Percentiles rank a stretch among this genome's conserved stretches.
These are phyloP conservation scores for Brettanomyces nanus DNA, from an alignment of 805 yeast genomes.

Conservation along the genomic window DNA sequence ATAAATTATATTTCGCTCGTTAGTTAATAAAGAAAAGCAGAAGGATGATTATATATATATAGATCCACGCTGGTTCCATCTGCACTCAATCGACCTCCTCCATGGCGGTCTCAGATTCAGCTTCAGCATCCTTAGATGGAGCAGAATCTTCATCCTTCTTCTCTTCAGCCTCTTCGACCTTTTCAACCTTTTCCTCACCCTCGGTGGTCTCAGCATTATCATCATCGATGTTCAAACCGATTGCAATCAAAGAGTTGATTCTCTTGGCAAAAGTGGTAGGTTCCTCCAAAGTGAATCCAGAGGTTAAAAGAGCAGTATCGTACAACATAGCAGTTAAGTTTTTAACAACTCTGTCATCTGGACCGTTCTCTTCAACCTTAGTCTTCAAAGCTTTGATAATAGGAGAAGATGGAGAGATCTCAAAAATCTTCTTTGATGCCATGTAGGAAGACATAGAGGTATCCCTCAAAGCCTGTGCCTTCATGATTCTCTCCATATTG, in stretches of 20 bases:
- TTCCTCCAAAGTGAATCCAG: conserved; percentile 98
- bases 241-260: conserved; percentile 95
- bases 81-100: conserved; percentile 93
- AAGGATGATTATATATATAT: not conserved
- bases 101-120: no score
- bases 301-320: conserved; percentile 96
- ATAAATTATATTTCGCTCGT: not conserved
- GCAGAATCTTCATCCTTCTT: conserved; percentile 34
- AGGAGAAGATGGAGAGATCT: conserved; percentile 94
- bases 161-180: conserved; percentile 45
- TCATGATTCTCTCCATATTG: conserved; percentile 99
- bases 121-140: conserved; percentile 57
- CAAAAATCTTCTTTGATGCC: conserved; percentile 99
- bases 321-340: conserved; percentile 92
- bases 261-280: conserved; percentile 96
- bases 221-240: conserved; percentile 91
- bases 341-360: conserved; percentile 97
- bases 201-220: conserved; percentile 50
- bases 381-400: conserved; percentile 92
- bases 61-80: no score
- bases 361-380: conserved; percentile 96
- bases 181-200: conserved; percentile 28
- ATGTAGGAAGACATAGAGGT: conserved; percentile 98
- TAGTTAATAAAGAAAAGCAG: not conserved
- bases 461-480: conserved; percentile 99